Evolutionary conservation across 176 grass and related monocot species (phyloP).

Genomic region (Hsuehochloa calcarea): DNA sequence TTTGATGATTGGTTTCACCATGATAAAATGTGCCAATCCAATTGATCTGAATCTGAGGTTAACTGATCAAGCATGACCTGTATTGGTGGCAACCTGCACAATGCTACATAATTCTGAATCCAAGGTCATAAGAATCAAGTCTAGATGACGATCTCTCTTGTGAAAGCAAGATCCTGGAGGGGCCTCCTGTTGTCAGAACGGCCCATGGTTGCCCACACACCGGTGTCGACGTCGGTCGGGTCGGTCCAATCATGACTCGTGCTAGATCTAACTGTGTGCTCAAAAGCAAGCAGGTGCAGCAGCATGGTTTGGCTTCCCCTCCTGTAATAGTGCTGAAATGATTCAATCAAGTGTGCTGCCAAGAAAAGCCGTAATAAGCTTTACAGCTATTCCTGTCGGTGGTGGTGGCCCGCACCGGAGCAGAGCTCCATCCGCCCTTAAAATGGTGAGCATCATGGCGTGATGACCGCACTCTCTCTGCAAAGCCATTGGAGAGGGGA

Average conservation of each 20-base stretch:
- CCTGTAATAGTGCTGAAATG: constrained; percentile 8
- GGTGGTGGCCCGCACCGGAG: constrained; percentile 29
- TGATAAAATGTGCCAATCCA: not conserved
- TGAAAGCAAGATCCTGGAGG: constrained; percentile 11
- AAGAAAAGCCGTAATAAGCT: not conserved
- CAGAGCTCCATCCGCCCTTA: constrained; percentile 25
- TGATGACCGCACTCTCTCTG: constrained; percentile 17
- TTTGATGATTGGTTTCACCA: not conserved
- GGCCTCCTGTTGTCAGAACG: not conserved
- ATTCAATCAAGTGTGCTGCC: constrained; percentile 11
- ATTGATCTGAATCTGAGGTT: not conserved
- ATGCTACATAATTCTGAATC: not conserved
- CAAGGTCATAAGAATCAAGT: not conserved
- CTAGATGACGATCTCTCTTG: not conserved
- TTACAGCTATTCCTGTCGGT: constrained; percentile 24
- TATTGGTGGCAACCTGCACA: not conserved
- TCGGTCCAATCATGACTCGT: not conserved
- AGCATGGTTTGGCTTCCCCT: not conserved
- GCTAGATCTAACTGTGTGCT: constrained; percentile 37
- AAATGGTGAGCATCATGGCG: constrained; percentile 23
- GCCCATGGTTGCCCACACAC: not conserved
- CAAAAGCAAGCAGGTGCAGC: not conserved
- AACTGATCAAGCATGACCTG: not conserved
- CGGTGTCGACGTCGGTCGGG: not conserved
- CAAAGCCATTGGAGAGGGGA: not conserved